Percentiles rank a stretch among this genome's conserved stretches.
These are phyloP conservation scores for Corymbia calophylla DNA, from an alignment of 441 rosid species.

Conservation along the genomic window DNA sequence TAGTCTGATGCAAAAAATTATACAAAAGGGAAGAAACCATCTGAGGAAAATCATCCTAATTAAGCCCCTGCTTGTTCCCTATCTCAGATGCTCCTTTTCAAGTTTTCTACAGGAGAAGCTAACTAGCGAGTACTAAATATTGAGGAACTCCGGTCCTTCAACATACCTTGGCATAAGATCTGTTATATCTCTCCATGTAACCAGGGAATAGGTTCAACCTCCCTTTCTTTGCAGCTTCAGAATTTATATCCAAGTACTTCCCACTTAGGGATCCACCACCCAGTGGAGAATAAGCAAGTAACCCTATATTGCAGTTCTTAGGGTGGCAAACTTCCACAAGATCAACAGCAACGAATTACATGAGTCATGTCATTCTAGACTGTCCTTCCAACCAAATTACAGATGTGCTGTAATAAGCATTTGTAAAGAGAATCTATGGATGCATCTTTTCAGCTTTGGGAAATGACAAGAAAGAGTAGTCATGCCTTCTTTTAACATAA, in stretches of 20 bases:
- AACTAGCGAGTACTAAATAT: neutral
- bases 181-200: constrained; percentile 83
- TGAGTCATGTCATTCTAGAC: neutral
- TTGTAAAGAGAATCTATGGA: neutral
- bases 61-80: neutral
- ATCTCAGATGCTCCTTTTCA: neutral
- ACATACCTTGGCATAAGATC: constrained; percentile 61
- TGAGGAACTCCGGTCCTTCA: neutral
- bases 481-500: neutral
- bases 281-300: constrained; percentile 83
- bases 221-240: constrained; percentile 64
- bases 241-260: constrained; percentile 50
- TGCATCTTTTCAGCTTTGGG: neutral
- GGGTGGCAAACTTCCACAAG: constrained; percentile 93
- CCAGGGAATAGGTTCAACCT: constrained; percentile 81
- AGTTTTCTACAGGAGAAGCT: neutral
- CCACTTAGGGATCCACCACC: constrained; percentile 72
- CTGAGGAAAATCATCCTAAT: neutral
- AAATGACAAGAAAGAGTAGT: neutral
- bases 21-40: neutral
- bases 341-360: constrained; percentile 43
- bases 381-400: neutral
- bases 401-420: neutral
- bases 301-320: constrained; percentile 73
- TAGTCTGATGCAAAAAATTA: neutral